Percentiles rank a stretch among this genome's conserved stretches.
phyloP scores from a whole-genome alignment of 179 eudicot genomes.

The Silene vulgaris region DNA sequence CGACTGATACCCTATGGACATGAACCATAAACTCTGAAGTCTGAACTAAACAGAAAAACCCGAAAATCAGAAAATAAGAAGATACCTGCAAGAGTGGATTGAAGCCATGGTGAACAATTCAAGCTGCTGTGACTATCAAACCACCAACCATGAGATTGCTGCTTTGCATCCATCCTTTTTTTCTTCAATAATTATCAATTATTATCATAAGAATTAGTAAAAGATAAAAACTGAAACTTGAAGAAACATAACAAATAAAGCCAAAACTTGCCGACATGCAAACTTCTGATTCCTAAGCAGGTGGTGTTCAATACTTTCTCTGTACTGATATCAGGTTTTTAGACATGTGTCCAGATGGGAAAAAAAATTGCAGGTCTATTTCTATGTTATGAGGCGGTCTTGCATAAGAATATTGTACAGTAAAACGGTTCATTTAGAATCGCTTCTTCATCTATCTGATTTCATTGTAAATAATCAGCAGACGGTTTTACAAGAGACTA shows the following conservation, averaged over 20 bases:
- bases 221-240: neutral
- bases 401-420: too few relatives aligned
- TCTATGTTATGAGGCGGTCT: too few relatives aligned
- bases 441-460: too few relatives aligned
- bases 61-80: neutral
- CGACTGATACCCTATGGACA: neutral
- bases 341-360: too few relatives aligned
- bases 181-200: neutral
- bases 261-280: constrained; percentile 5
- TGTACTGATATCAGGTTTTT: neutral
- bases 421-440: too few relatives aligned
- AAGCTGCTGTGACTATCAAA: constrained; percentile 49
- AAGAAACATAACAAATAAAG: neutral
- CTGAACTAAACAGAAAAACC: neutral
- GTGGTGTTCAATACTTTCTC: neutral
- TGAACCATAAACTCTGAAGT: neutral
- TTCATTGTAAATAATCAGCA: too few relatives aligned
- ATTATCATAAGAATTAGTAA: neutral
- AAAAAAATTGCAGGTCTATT: too few relatives aligned
- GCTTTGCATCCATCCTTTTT: constrained; percentile 36
- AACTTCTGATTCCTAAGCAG: constrained; percentile 1
- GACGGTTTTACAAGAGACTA: too few relatives aligned
- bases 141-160: constrained; percentile 62
- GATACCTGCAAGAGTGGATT: constrained; percentile 63
- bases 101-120: constrained; percentile 64